Evolutionary conservation across 768 basidiomycete genomes (phyloP).

Genomic region (Plicaturopsis crispa): DNA sequence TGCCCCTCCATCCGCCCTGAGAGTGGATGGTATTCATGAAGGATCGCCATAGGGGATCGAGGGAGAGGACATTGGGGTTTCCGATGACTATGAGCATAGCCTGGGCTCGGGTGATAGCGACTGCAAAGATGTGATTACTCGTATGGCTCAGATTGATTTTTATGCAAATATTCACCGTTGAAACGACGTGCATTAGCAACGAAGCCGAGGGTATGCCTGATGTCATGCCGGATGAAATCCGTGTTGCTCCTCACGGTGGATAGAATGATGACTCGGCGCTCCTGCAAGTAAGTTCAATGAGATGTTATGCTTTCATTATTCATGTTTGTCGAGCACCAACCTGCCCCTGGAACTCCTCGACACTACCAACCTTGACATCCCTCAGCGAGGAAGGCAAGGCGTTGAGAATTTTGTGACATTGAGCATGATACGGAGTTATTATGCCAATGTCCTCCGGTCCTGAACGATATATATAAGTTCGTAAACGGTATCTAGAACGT

Average conservation of each 20-base stretch:
- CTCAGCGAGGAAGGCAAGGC: slow-evolving; percentile 24
- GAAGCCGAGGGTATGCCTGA: slow-evolving; percentile 26
- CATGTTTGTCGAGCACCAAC: slow-evolving; percentile 19
- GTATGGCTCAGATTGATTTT: neutral
- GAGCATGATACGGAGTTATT: slow-evolving; percentile 58
- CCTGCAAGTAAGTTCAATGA: slow-evolving; percentile 12
- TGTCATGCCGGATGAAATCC: slow-evolving; percentile 18
- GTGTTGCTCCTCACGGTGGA: slow-evolving; percentile 30
- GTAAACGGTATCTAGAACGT: neutral
- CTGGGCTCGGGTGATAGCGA: slow-evolving; percentile 56
- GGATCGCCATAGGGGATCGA: slow-evolving; percentile 55
- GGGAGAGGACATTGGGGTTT: slow-evolving; percentile 47
- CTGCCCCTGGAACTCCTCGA: slow-evolving; percentile 64
- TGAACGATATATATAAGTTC: slow-evolving; percentile 11
- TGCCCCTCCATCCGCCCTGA: slow-evolving; percentile 49
- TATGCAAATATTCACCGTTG: slow-evolving; percentile 21
- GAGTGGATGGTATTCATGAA: slow-evolving; percentile 53
- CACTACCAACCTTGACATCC: slow-evolving; percentile 52
- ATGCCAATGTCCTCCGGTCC: slow-evolving; percentile 50
- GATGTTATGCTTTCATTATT: neutral
- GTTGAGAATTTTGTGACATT: slow-evolving; percentile 39
- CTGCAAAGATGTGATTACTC: slow-evolving; percentile 18
- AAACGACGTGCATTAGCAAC: slow-evolving; percentile 26
- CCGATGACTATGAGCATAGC: slow-evolving; percentile 55
- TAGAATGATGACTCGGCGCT: slow-evolving; percentile 30